Conservation (phyloP, 805 yeast genomes). For the Jamesozyma spencerorum region DNA sequence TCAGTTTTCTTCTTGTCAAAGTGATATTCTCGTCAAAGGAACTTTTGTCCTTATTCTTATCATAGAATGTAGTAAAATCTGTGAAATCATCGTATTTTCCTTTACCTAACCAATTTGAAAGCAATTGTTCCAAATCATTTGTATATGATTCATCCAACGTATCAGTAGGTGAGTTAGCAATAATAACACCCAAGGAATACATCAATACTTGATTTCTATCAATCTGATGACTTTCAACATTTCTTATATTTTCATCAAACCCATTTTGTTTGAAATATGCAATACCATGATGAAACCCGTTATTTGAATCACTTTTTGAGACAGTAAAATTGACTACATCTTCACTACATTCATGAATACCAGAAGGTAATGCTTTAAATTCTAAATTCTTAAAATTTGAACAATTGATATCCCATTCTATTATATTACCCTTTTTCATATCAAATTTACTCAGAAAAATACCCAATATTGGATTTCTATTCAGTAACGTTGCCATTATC, state of each 20-base stretch:
- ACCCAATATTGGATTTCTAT: slow-evolving; percentile 6
- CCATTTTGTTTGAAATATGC: slow-evolving; percentile 43
- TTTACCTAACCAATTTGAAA: slow-evolving; percentile 17
- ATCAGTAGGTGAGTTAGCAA: slow-evolving; percentile 11
- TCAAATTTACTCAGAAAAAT: slow-evolving; percentile 28
- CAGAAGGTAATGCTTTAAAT: slow-evolving; percentile 60
- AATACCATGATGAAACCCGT: slow-evolving; percentile 32
- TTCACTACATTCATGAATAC: slow-evolving; percentile 42
- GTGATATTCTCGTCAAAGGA: background rate
- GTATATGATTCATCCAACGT: slow-evolving; percentile 15
- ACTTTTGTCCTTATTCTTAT: background rate
- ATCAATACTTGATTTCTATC: slow-evolving; percentile 43
- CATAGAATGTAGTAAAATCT: slow-evolving; percentile 9
- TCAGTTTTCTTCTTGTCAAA: background rate
- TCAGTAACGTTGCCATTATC: background rate
- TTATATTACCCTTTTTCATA: slow-evolving; percentile 25
- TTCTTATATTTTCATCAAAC: slow-evolving; percentile 17
- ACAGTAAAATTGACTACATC: slow-evolving; percentile 50
- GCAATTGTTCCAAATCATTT: slow-evolving; percentile 13
- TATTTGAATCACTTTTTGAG: slow-evolving; percentile 20
- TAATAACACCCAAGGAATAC: slow-evolving; percentile 56
- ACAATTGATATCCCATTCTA: slow-evolving; percentile 19
- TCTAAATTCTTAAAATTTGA: slow-evolving; percentile 39
- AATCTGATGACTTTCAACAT: slow-evolving; percentile 11
- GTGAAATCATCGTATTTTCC: slow-evolving; percentile 2